Conservation (phyloP, 1,284 basidiomycete genomes). For the Tetrapyrgos nigripes region DNA sequence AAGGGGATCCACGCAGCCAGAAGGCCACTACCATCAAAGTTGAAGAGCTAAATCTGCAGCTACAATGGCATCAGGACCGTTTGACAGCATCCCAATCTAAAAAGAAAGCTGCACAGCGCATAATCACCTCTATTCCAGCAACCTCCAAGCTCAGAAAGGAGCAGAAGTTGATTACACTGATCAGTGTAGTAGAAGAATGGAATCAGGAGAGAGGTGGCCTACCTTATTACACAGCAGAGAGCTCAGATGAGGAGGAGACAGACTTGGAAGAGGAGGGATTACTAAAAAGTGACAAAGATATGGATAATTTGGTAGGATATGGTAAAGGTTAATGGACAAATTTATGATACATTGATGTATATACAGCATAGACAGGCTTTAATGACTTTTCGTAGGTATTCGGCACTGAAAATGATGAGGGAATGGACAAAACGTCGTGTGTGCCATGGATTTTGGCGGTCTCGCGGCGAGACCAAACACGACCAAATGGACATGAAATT, state of each 20-base stretch:
- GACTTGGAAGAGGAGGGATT: background rate
- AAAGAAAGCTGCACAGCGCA: background rate
- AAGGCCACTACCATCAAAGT: background rate
- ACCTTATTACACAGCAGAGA: too few relatives aligned
- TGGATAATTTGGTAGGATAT: background rate
- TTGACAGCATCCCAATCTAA: background rate
- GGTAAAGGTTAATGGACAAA: too few relatives aligned
- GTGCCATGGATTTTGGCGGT: background rate
- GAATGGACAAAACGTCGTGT: background rate
- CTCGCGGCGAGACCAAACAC: background rate
- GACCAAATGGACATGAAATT: background rate
- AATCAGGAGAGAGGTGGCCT: background rate
- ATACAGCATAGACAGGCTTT: too few relatives aligned
- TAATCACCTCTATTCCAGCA: too few relatives aligned
- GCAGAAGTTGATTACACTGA: background rate
- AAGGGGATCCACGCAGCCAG: background rate
- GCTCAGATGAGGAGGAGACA: background rate
- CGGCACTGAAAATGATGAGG: background rate
- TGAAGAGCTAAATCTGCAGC: constrained; percentile 13
- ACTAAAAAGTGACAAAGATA: background rate
- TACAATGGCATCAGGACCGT: constrained; percentile 16
- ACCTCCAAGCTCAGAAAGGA: background rate
- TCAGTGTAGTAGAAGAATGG: background rate
- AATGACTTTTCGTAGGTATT: too few relatives aligned
- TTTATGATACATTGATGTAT: too few relatives aligned